A percentile compares a stretch with the other conserved stretches of the same genome.
These are phyloP conservation scores for Bromus sterilis DNA, from an alignment of 176 grass and related monocot species.

Conservation along the genomic window DNA sequence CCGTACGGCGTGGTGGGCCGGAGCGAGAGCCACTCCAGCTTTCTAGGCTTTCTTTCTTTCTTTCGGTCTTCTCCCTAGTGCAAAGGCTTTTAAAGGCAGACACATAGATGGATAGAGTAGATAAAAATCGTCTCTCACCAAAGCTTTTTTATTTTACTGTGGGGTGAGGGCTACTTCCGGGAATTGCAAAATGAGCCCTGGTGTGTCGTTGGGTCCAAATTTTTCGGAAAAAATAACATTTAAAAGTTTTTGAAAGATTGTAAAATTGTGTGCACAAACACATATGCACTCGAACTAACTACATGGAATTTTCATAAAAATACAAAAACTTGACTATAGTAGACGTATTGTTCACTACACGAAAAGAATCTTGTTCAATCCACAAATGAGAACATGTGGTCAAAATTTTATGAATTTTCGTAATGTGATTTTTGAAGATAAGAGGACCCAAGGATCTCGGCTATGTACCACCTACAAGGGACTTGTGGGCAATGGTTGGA, in stretches of 20 bases:
- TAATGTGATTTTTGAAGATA: neutral
- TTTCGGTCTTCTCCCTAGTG: conserved; percentile 25
- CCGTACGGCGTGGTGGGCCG: conserved; percentile 28
- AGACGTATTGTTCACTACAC: neutral
- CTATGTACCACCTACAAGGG: neutral
- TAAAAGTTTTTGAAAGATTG: neutral
- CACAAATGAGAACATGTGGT: neutral
- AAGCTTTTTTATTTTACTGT: neutral
- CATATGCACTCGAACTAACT: neutral
- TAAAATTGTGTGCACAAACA: neutral
- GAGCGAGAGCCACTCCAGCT: neutral
- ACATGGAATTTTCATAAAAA: too few species aligned
- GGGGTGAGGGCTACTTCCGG: too few species aligned
- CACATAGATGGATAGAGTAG: neutral
- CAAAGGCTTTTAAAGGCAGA: conserved; percentile 27
- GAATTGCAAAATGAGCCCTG: neutral
- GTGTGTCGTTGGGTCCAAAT: too few species aligned
- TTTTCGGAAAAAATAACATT: neutral
- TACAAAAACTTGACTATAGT: neutral
- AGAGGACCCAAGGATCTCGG: too few species aligned
- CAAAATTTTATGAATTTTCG: neutral
- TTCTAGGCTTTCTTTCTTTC: conserved; percentile 59
- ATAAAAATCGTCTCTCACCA: neutral
- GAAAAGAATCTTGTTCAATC: neutral
- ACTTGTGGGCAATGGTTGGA: neutral